These are phyloP conservation scores for Spathaspora boniae DNA, from an alignment of 805 yeast genomes.

Conservation along the genomic window DNA sequence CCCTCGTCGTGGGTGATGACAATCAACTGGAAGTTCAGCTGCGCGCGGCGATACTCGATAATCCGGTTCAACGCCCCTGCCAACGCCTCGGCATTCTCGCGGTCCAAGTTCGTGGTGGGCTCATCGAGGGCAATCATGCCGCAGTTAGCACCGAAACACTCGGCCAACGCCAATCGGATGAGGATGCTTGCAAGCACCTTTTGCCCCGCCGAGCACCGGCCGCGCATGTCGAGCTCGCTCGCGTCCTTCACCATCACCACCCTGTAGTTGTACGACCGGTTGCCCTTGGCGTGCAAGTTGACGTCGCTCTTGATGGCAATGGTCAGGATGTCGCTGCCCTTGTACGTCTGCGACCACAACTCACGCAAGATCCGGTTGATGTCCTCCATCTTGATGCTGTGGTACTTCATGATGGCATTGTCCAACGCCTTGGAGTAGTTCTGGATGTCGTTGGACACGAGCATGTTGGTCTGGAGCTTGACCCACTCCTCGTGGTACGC, in stretches of 20 bases:
- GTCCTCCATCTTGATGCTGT: slow-evolving; percentile 86
- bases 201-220: slow-evolving; percentile 97
- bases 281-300: slow-evolving; percentile 44
- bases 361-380: slow-evolving; percentile 86
- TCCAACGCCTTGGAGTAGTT: slow-evolving; percentile 85
- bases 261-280: slow-evolving; percentile 81
- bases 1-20: slow-evolving; percentile 97
- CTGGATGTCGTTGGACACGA: slow-evolving; percentile 76
- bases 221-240: slow-evolving; percentile 94
- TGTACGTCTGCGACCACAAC: slow-evolving; percentile 89
- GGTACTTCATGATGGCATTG: slow-evolving; percentile 89
- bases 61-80: slow-evolving; percentile 77
- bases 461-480: slow-evolving; percentile 67
- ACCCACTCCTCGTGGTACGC: slow-evolving; percentile 69
- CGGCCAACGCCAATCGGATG: slow-evolving; percentile 87
- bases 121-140: slow-evolving; percentile 97
- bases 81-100: slow-evolving; percentile 81
- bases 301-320: slow-evolving; percentile 83
- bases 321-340: slow-evolving; percentile 92
- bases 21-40: slow-evolving; percentile 87
- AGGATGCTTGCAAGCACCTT: slow-evolving; percentile 90
- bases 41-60: slow-evolving; percentile 69
- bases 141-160: slow-evolving; percentile 91
- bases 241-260: slow-evolving; percentile 94
- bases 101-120: slow-evolving; percentile 94